These are phyloP conservation scores for Aechmea fasciata DNA, from an alignment of 176 grass and related monocot species.

Conservation along the genomic window DNA sequence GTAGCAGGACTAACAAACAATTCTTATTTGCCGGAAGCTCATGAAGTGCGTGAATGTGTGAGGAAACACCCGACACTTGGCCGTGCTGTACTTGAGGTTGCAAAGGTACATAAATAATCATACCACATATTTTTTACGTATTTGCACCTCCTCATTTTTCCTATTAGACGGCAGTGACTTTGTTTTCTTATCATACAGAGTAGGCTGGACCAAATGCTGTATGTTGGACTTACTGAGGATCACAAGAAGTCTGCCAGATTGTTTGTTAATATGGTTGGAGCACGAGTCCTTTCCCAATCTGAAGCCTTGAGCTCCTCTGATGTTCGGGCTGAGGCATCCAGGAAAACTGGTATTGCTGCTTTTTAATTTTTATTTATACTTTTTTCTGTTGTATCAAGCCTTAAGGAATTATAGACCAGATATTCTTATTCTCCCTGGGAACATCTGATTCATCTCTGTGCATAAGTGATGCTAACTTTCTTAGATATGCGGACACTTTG, in stretches of 20 bases:
- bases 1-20: constrained; percentile 93
- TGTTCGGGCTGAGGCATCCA: constrained; percentile 26
- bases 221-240: constrained; percentile 82
- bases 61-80: constrained; percentile 70
- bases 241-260: constrained; percentile 87
- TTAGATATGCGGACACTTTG: not conserved
- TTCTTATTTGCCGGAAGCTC: constrained; percentile 58
- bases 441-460: too few relatives aligned
- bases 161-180: constrained; percentile 9
- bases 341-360: constrained; percentile 38
- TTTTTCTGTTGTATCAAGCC: not conserved
- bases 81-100: constrained; percentile 66
- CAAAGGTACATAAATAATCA: constrained; percentile 55
- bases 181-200: constrained; percentile 41
- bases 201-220: constrained; percentile 85
- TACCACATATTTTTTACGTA: not conserved
- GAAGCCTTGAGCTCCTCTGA: constrained; percentile 40
- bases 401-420: not conserved
- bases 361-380: not conserved
- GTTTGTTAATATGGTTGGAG: constrained; percentile 93
- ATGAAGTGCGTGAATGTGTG: constrained; percentile 76
- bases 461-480: too few relatives aligned
- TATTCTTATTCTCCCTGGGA: too few relatives aligned
- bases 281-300: constrained; percentile 83
- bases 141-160: not conserved